Evolutionary conservation across 1,139 yeast genomes (phyloP), one percentile per base, ranked within the genome.

Genomic region (Saccharomyces hybrid): DNA sequence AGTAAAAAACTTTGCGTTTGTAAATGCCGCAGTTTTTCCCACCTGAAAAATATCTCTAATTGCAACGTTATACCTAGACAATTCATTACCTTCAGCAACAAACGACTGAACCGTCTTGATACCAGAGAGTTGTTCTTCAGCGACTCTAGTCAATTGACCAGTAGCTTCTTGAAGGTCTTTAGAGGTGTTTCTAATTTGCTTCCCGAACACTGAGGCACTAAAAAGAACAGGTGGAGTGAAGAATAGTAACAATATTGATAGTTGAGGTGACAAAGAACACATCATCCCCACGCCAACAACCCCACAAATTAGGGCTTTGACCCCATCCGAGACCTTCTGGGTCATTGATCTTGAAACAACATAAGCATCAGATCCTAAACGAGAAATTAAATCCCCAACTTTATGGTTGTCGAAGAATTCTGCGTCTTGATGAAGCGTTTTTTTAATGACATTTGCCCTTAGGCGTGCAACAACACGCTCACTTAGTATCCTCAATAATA

Each of bases 321-420:
- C 81, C 27, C 98, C 99, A 69, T 93, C 98, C 49, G 96, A 86
- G 47, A 93, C 80, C 68, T 90, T 90, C 57, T 88, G 95, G 48
- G 97, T 89, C 61, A 93, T 80, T 1, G 96, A 84, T 61, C 88
- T 80, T 7, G 96, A 83, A 14, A 93, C 96, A 48, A 93, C 86
- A 66, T 87, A 91, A 1, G 97, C 91, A 69, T 93, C 99, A 48
- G 88, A 83, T 26, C 96, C 84, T 44, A 93, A 74, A 58, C 98
- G 76, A 5, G 97, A 88, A 50, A 93, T 89, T 66, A 93, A 76
- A 68, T 93, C 99, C 47, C 98, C 99, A 1, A 91, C 95, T 66
- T 93, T 85, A 58, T 95, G 91, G 20, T 87, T 84, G 67, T 93
- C 98, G 67, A 88, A 93, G 68, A 93, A 93, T 68, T 88, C 93